These are phyloP conservation scores for Talaromyces sp. DNA, from an alignment of 2,329 filamentous ascomycete genomes.

Conservation along the genomic window DNA sequence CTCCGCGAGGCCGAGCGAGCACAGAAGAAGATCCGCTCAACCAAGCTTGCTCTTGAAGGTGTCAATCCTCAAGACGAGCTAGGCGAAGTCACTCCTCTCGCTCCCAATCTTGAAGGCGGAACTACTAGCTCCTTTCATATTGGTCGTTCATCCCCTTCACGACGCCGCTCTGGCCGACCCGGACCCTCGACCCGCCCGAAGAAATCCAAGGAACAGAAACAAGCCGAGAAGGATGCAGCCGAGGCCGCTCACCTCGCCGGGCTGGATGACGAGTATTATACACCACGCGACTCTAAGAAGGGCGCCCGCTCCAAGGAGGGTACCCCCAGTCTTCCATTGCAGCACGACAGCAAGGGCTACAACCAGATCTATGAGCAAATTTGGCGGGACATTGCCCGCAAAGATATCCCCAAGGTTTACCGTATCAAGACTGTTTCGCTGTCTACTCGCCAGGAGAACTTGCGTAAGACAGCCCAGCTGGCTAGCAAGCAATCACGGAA, in stretches of 20 bases:
- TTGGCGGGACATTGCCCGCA: slow-evolving; percentile 89
- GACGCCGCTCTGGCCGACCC: slow-evolving; percentile 58
- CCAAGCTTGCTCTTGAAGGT: slow-evolving; percentile 82
- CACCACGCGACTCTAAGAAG: slow-evolving; percentile 58
- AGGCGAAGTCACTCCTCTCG: slow-evolving; percentile 69
- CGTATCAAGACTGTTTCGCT: slow-evolving; percentile 86
- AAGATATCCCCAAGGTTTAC: slow-evolving; percentile 90
- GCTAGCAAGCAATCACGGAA: slow-evolving; percentile 96
- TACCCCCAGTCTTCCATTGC: slow-evolving; percentile 57
- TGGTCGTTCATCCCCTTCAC: slow-evolving; percentile 56
- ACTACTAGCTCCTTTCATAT: slow-evolving; percentile 83
- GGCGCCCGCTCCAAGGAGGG: slow-evolving; percentile 45
- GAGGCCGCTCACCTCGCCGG: slow-evolving; percentile 82
- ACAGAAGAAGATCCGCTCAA: slow-evolving; percentile 90
- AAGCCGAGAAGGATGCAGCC: slow-evolving; percentile 72
- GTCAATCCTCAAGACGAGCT: slow-evolving; percentile 75
- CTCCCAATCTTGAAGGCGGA: slow-evolving; percentile 81
- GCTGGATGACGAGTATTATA: slow-evolving; percentile 53
- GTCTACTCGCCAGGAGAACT: slow-evolving; percentile 85
- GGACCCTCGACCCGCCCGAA: slow-evolving; percentile 67
- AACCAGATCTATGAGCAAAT: slow-evolving; percentile 98
- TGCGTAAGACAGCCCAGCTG: slow-evolving; percentile 95
- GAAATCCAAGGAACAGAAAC: slow-evolving; percentile 79
- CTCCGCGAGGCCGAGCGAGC: slow-evolving; percentile 85
- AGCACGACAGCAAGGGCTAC: slow-evolving; percentile 87